Evolutionary conservation across 1,139 yeast genomes (phyloP).

Genomic region (Yamadazyma pseudoaaseri): DNA sequence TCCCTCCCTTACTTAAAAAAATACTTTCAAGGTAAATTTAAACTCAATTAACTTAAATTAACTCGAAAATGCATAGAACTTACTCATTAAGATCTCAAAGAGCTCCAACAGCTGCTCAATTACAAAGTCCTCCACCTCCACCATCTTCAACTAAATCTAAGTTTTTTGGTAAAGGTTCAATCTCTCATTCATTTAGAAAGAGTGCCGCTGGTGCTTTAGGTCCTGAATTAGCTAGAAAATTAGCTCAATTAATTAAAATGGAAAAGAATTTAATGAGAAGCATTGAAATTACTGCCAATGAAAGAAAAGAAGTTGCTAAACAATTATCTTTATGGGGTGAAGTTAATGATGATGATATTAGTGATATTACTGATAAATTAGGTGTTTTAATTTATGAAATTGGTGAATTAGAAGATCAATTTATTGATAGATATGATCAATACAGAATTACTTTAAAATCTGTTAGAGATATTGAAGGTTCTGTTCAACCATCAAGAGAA

Average conservation of each 20-base stretch:
- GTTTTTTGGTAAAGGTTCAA: constrained; percentile 89
- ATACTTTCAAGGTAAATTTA: background rate
- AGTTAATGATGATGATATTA: constrained; percentile 94
- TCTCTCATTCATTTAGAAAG: constrained; percentile 79
- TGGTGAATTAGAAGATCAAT: constrained; percentile 97
- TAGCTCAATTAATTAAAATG: constrained; percentile 87
- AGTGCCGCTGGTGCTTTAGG: constrained; percentile 92
- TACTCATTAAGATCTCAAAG: constrained; percentile 92
- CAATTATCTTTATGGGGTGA: constrained; percentile 98
- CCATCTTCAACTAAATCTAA: constrained; percentile 81
- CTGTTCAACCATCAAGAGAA: constrained; percentile 98
- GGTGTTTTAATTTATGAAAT: constrained; percentile 95
- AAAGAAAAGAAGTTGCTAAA: constrained; percentile 95
- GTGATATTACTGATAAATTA: constrained; percentile 95
- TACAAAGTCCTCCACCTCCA: constrained; percentile 93
- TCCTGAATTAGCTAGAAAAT: constrained; percentile 90
- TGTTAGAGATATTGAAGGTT: constrained; percentile 93
- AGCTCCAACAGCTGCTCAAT: constrained; percentile 96
- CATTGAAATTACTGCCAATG: constrained; percentile 89
- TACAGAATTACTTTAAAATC: constrained; percentile 95
- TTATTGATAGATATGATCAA: constrained; percentile 96
- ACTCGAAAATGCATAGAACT: constrained; percentile 87
- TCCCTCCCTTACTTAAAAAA: constrained; percentile 2
- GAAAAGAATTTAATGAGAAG: constrained; percentile 96
- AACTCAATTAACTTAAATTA: background rate